Conservation (phyloP, 108 stramenopile species). For the Mediolabrus comicus region DNA sequence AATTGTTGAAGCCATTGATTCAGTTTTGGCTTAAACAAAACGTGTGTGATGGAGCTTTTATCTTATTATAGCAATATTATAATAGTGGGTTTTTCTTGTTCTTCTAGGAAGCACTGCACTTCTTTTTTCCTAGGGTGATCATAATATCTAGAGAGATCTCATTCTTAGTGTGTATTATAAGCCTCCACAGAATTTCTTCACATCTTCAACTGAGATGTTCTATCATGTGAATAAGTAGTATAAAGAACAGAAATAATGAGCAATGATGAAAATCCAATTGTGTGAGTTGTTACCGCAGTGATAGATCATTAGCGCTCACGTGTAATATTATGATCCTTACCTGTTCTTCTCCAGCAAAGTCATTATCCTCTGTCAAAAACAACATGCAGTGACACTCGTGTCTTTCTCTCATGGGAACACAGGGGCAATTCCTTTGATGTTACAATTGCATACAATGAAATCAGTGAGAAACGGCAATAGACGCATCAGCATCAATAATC, state of each 20-base stretch:
- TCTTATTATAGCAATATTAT: too few species aligned
- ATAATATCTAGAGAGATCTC: neutral
- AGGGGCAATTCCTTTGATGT: slow-evolving; percentile 12
- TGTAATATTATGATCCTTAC: too few species aligned
- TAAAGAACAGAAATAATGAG: neutral
- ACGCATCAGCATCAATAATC: neutral
- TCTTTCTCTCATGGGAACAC: slow-evolving; percentile 59
- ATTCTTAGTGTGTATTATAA: neutral
- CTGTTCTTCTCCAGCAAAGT: slow-evolving; percentile 66
- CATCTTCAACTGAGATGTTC: slow-evolving; percentile 46
- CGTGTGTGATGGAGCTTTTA: too few species aligned
- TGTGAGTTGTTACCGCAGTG: neutral
- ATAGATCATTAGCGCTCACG: neutral
- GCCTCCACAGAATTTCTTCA: slow-evolving; percentile 37
- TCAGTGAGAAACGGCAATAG: neutral
- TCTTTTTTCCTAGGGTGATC: too few species aligned
- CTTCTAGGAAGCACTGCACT: too few species aligned
- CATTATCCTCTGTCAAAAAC: slow-evolving; percentile 85
- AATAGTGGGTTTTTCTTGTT: too few species aligned
- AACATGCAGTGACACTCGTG: slow-evolving; percentile 92
- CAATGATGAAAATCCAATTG: too few species aligned
- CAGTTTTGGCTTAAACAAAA: slow-evolving; percentile 23
- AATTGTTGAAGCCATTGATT: slow-evolving; percentile 36
- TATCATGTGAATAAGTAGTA: neutral
- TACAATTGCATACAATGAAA: neutral